A percentile compares a stretch with the other conserved stretches of the same genome.
These are phyloP conservation scores for Corchorus capsularis DNA, from an alignment of 345 rosid genomes.

Conservation along the genomic window DNA sequence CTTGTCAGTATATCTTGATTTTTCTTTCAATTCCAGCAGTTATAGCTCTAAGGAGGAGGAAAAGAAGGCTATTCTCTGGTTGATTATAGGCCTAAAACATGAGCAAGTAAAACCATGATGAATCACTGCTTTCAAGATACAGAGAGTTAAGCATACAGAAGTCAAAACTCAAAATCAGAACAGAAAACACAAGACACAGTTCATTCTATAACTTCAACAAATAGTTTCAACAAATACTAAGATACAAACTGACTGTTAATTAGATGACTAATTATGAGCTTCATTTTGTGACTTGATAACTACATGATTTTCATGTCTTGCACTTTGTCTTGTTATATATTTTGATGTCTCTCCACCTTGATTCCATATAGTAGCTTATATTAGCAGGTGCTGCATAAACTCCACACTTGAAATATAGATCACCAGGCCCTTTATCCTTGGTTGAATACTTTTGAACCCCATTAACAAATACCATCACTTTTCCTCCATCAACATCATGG, in stretches of 20 bases:
- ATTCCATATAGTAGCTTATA: slow-evolving; percentile 41
- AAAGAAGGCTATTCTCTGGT: too few relatives aligned
- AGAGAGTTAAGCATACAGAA: too few relatives aligned
- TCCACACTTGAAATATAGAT: slow-evolving; percentile 36
- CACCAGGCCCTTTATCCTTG: slow-evolving; percentile 27
- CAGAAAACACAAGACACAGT: too few relatives aligned
- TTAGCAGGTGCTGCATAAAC: slow-evolving; percentile 32
- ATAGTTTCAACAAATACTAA: not conserved
- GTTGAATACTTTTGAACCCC: slow-evolving; percentile 23
- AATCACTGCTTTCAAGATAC: not conserved
- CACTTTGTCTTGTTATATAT: slow-evolving; percentile 17
- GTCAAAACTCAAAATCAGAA: too few relatives aligned
- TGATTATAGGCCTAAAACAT: not conserved
- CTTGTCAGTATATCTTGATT: too few relatives aligned
- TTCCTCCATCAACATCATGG: slow-evolving; percentile 40
- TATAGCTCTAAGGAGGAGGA: too few relatives aligned
- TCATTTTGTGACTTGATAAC: not conserved
- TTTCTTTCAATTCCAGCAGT: too few relatives aligned
- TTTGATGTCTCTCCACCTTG: slow-evolving; percentile 41
- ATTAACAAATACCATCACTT: slow-evolving; percentile 27
- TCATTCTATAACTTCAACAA: too few relatives aligned
- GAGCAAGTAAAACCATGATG: not conserved
- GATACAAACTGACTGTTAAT: not conserved
- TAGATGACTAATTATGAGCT: not conserved
- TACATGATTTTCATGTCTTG: not conserved